Base-by-base conservation (phyloP, 2,329 filamentous ascomycete genomes). In the Penicillium sp. region DNA sequence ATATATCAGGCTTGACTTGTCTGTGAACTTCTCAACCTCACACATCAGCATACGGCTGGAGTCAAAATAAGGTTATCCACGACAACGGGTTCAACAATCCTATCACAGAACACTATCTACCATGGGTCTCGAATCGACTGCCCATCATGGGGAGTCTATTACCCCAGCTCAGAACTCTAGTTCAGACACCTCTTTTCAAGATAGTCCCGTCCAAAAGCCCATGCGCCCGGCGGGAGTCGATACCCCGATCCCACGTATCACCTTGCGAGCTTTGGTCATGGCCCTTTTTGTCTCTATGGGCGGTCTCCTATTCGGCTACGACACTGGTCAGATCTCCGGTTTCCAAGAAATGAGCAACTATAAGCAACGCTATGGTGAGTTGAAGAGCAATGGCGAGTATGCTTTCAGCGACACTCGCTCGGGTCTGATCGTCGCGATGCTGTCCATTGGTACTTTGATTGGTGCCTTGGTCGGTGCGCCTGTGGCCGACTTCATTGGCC, bases 241-340 rank as follows among this genome's bases (percentile, higher is more conserved):
- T 54, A 72, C 70, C 1, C 69, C 70, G 0, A 63, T 76, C 2
- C 75, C 75, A 12, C 62, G 67, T 4, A 55, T 80, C 31, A 80
- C 77, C 14, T 58, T 72, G 57, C 71, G 73, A 17, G 73, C 77
- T 11, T 67, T 76, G 37, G 56, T 73, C 52, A 78, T 81, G 77
- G 76, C 74, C n/a, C 64, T 78, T 15, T 75, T 80, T 54, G 76
- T 80, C 43, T 80, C 78, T 0, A 79, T 80, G 75, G 78, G 78
- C 55, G 78, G 78, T 50, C 72, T 80, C 17, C 73, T 80, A n/a
- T 79, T 78, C 55, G 76, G 77, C 17, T 79, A 77, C 50, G 76
- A 79, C 56, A 79, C 79, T 7, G 76, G 78, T 66, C 78, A 80
- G 67, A 81, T 81, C 52, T 77, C 74, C 1, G 78, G 78, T 10